Evolutionary conservation across 2,329 filamentous ascomycete species (phyloP), one percentile per base, ranked within the genome.

Genomic region (Lachnellula subtilissima): DNA sequence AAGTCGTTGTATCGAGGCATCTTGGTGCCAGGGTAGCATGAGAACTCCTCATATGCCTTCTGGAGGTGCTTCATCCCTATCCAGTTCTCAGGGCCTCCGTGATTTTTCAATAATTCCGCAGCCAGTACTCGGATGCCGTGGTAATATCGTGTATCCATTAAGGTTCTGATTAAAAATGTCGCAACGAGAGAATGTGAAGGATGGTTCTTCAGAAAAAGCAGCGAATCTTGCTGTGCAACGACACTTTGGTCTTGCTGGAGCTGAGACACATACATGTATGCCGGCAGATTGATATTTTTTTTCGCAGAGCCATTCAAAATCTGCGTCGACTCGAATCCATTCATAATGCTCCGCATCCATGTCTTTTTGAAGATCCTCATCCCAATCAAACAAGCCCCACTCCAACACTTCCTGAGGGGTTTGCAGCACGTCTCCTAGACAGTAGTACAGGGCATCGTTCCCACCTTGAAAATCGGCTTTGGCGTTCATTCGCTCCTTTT

Each of bases 291-390:
- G 11, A 81, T 78, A 49, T 87, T 75, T 72, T 96, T 96, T 89
- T 63, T 87, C 87, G 72, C 89, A 94, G 56, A 97, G 86, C 94
- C 94, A 99, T 71, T 99, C 94, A 64, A 97, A 97, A 72, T 99
- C 95, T 15, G 93, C 92, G 71, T 99, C 94, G 74, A 97, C 89
- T 19, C 94, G 87, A 64, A 99, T 96, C 94, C 95, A 99, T 71
- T 99, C 94, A 67, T 97, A 99, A 0, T 91, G 96, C 70, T 99
- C 94, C 61, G 91, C 85, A 55, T 94, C 91, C 92, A 99, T 97
- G 66, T 85, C 86, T 37, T 87, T 82, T 72, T 97, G 92, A 15
- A 93, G 90, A 54, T 95, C 90, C 57, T 88, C 83, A 48, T 89
- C 87, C 92, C 93, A 99, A 61, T 97, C 93, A 5, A 85, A 83